phyloP scores from a whole-genome alignment of 2,329 filamentous ascomycete genomes.

The Colletotrichum tamarilloi region DNA sequence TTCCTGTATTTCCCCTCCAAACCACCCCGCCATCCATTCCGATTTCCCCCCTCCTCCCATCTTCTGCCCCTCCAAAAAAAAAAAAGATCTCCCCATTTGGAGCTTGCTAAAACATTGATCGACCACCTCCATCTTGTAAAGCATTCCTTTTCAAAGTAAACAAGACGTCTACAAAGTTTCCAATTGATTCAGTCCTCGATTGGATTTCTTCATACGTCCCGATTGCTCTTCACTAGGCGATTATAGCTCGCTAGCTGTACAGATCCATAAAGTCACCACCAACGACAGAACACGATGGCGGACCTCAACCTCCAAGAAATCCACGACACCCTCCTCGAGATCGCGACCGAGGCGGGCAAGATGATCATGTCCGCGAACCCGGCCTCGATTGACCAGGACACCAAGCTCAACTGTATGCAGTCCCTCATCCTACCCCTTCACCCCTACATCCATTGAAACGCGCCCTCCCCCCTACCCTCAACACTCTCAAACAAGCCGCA shows the following conservation, averaged over 20 bases:
- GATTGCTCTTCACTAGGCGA: not conserved
- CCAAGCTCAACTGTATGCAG: conserved; percentile 72
- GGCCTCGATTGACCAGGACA: conserved; percentile 65
- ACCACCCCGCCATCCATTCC: conserved; percentile 21
- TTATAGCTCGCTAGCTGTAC: not conserved
- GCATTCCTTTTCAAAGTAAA: not conserved
- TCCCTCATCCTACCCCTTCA: not conserved
- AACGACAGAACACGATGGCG: conserved; percentile 54
- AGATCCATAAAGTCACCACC: not conserved
- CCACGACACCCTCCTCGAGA: conserved; percentile 68
- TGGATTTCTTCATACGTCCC: not conserved
- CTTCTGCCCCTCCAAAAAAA: conserved; percentile 15
- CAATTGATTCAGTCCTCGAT: not conserved
- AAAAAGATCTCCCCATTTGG: not conserved
- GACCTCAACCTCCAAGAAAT: conserved; percentile 70
- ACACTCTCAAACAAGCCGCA: not conserved
- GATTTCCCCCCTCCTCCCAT: not conserved
- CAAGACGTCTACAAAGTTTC: not conserved
- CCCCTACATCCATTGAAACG: not conserved
- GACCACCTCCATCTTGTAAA: not conserved
- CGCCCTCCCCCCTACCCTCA: not conserved
- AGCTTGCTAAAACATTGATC: conserved; percentile 8
- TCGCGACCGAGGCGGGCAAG: conserved; percentile 72
- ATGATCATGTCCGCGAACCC: conserved; percentile 74
- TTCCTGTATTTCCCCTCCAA: not conserved